Evolutionary conservation across 2,329 filamentous ascomycete genomes (phyloP).

Genomic region (Ophiostoma tasmaniense): DNA sequence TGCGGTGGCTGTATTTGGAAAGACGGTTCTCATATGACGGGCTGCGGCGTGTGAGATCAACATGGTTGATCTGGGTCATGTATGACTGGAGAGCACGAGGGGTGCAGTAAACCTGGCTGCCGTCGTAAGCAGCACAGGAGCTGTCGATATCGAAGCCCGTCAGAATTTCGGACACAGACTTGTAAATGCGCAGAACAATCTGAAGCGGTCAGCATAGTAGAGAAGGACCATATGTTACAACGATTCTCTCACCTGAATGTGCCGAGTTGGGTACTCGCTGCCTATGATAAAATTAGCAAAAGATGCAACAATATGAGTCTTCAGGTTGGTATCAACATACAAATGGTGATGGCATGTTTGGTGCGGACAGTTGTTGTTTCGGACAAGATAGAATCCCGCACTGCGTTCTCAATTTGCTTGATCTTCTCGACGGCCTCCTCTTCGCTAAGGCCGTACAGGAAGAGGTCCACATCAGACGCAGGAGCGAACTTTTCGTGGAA

Average conservation of each 20-base stretch:
- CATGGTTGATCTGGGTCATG: constrained; percentile 72
- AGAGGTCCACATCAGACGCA: constrained; percentile 79
- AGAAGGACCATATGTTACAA: background rate
- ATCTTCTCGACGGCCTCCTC: constrained; percentile 76
- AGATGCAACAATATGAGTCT: background rate
- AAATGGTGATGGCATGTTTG: constrained; percentile 79
- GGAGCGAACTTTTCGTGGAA: constrained; percentile 76
- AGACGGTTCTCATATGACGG: constrained; percentile 83
- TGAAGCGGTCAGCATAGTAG: background rate
- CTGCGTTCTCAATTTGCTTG: constrained; percentile 65
- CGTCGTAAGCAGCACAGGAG: constrained; percentile 72
- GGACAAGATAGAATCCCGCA: constrained; percentile 69
- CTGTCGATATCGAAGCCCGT: constrained; percentile 86
- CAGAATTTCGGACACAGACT: constrained; percentile 73
- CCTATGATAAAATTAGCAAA: background rate
- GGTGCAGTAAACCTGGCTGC: constrained; percentile 68
- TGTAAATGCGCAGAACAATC: constrained; percentile 69
- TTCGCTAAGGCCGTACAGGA: constrained; percentile 71
- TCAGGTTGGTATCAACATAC: constrained; percentile 36
- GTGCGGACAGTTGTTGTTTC: constrained; percentile 79
- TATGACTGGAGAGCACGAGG: constrained; percentile 70
- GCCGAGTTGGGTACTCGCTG: background rate
- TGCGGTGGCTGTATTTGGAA: constrained; percentile 75
- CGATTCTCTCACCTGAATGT: background rate
- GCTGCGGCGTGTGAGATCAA: constrained; percentile 70